Evolutionary conservation across 306 rosid species (phyloP), one percentile per base, ranked within the genome.

Genomic region (Gillenia trifoliata): DNA sequence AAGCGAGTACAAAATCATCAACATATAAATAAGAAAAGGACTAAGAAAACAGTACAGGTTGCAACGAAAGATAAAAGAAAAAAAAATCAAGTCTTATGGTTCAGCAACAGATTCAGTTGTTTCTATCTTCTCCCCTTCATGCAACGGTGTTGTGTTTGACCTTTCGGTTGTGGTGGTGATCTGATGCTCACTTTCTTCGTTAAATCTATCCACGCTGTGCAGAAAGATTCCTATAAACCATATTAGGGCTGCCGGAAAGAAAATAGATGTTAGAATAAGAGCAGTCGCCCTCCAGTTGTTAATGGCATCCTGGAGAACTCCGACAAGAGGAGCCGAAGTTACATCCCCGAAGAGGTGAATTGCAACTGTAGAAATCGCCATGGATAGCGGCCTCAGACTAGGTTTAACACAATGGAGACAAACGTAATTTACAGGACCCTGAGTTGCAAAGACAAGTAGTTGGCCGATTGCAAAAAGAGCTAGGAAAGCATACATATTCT

Each of bases 271-370:
- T 74, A 93, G 86, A 70, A 85, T 82, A 81, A 93, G 85, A 22
- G 88, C 25, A 19, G 92, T 88, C 28, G 59, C 75, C 79, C 96
- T 86, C 96, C 98, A 93, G 81, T 86, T 86, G 79, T 93, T 72
- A 20, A 88, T 23, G 26, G 64, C 22, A 82, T 89, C 96, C 97
- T 86, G 86, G 75, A 93, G 86, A 83, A 89, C 72, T 81, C 97
- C 98, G 77, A 91, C 89, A 67, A 93, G 92, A 50, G 97, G 98
- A 5, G 97, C 81, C 59, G 98, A 91, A 31, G 97, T 97, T 23
- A 93, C 96, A 77, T 93, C 97, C 64, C 97, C 97, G 7, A 91
- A 85, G 74, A 93, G 23, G 83, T 93, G 98, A 77, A 89, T 91
- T 31, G 93, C 76, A 57, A 93, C 93, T 0, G 90, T 88, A 61